Conservation (phyloP, 73 alveolate species). For the Vitrella brassicaformis region DNA sequence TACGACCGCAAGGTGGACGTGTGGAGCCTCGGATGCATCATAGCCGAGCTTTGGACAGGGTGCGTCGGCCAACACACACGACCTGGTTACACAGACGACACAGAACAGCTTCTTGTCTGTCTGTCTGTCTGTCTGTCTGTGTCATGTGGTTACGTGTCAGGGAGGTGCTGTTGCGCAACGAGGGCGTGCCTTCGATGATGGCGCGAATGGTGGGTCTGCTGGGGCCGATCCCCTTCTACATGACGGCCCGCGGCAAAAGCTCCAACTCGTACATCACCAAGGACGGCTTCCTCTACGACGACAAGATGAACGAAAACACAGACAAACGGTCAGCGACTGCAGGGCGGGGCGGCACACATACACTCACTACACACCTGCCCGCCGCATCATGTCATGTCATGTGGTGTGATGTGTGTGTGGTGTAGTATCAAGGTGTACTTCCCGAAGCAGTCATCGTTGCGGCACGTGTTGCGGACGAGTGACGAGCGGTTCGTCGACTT, state of each 20-base stretch:
- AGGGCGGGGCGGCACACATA: not conserved
- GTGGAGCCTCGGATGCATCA: conserved; percentile 92
- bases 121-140: conserved; percentile 1
- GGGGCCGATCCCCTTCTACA: conserved; percentile 96
- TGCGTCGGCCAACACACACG: conserved; percentile 52
- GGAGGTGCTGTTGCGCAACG: conserved; percentile 40
- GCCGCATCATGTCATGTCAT: not conserved
- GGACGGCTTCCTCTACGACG: conserved; percentile 85
- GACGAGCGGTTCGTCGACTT: conserved; percentile 37
- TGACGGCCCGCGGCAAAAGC: conserved; percentile 90
- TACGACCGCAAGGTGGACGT: conserved; percentile 88
- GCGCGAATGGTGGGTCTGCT: conserved; percentile 37
- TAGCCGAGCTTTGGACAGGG: conserved; percentile 95
- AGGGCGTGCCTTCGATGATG: conserved; percentile 16
- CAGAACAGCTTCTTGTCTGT: not conserved
- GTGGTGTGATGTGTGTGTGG: not conserved
- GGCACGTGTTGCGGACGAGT: conserved; percentile 59
- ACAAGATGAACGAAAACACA: conserved; percentile 64
- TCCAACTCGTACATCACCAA: conserved; percentile 88
- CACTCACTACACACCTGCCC: too few species aligned
- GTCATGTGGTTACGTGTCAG: too few species aligned
- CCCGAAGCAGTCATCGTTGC: conserved; percentile 78
- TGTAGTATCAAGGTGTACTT: conserved; percentile 15
- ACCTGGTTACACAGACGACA: not conserved
- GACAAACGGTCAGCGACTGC: conserved; percentile 23